A percentile compares a stretch with the other conserved stretches of the same genome.
Conservation (phyloP, 176 grass and related monocot genomes). For the Hsuehochloa calcarea region DNA sequence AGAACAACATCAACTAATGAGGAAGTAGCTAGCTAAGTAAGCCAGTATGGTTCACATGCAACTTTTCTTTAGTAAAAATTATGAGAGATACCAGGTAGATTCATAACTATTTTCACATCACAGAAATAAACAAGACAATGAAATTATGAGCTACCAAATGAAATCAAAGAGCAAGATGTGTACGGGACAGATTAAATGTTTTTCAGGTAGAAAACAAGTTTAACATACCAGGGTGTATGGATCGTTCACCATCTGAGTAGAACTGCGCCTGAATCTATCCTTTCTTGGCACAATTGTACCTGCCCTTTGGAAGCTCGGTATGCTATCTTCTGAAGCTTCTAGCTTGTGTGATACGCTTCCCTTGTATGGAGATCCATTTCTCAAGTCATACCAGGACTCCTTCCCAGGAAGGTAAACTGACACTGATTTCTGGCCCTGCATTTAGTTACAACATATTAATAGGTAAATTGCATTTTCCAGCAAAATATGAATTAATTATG, state of each 20-base stretch:
- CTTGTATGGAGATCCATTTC: conserved; percentile 67
- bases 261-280: conserved; percentile 94
- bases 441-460: conserved; percentile 17
- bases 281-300: conserved; percentile 90
- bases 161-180: conserved; percentile 8
- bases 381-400: conserved; percentile 68
- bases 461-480: neutral
- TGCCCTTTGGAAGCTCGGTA: conserved; percentile 83
- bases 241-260: conserved; percentile 95
- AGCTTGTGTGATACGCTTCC: conserved; percentile 68
- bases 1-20: neutral
- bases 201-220: neutral
- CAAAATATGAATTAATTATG: conserved; percentile 20
- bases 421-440: conserved; percentile 67
- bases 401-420: conserved; percentile 85
- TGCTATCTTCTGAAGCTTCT: conserved; percentile 78
- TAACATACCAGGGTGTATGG: conserved; percentile 88
- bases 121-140: neutral
- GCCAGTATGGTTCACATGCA: neutral
- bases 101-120: conserved; percentile 21
- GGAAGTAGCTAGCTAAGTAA: neutral
- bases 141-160: neutral
- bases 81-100: neutral
- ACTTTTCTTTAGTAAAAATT: conserved; percentile 7
- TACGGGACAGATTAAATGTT: neutral